Evolutionary conservation across 108 stramenopile genomes (phyloP).

Genomic region (Fistulifera solaris): DNA sequence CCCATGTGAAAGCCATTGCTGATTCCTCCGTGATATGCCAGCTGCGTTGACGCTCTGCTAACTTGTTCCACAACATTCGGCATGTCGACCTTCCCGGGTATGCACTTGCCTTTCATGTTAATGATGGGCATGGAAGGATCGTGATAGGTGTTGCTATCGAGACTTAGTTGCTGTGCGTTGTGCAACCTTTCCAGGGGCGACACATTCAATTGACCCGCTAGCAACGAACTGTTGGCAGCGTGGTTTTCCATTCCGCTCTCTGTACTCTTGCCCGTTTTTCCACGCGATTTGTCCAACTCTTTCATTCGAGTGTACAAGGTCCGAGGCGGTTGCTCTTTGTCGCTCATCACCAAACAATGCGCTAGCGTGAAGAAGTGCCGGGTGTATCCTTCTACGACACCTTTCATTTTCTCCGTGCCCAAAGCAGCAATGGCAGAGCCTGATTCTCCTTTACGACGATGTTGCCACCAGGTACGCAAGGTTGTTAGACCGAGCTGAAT

Average conservation of each 20-base stretch:
- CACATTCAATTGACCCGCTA: constrained; percentile 11
- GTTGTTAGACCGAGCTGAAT: constrained; percentile 82
- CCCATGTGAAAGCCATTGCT: constrained; percentile 35
- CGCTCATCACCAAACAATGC: constrained; percentile 71
- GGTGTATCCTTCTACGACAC: constrained; percentile 89
- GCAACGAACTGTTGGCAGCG: background rate
- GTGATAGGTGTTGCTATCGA: background rate
- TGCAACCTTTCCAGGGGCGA: constrained; percentile 60
- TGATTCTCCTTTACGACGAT: constrained; percentile 85
- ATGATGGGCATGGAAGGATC: constrained; percentile 11
- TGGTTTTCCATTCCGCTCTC: background rate
- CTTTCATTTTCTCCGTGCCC: constrained; percentile 83
- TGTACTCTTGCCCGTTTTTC: constrained; percentile 38
- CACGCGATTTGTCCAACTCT: constrained; percentile 63
- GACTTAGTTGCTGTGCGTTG: constrained; percentile 34
- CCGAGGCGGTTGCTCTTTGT: constrained; percentile 81
- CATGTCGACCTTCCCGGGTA: constrained; percentile 63
- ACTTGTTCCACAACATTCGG: constrained; percentile 61
- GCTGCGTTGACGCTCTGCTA: constrained; percentile 55
- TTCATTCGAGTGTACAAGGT: constrained; percentile 70
- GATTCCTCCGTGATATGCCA: constrained; percentile 59
- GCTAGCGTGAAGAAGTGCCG: constrained; percentile 83
- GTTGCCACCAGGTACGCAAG: constrained; percentile 87
- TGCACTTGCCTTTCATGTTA: constrained; percentile 59
- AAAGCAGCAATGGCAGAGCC: constrained; percentile 77